phyloP scores from a whole-genome alignment of 2,329 filamentous ascomycete genomes.

The Diaporthe capsici region DNA sequence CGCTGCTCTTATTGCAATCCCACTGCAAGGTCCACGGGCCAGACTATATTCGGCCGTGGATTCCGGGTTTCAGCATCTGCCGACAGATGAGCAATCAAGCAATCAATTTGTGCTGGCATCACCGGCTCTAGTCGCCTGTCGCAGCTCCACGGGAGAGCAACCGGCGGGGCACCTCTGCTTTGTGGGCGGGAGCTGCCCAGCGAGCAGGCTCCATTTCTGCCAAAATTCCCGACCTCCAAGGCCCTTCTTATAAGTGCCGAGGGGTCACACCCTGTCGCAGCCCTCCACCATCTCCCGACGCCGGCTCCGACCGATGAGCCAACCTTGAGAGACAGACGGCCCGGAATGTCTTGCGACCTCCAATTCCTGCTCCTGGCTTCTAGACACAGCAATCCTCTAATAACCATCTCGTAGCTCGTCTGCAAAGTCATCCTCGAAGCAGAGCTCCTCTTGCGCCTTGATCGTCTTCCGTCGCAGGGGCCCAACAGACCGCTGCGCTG shows the following conservation, averaged over 20 bases:
- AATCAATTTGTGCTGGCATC: background rate
- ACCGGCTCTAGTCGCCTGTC: background rate
- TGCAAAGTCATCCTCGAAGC: background rate
- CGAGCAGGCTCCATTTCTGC: constrained; percentile 2
- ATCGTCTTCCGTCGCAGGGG: background rate
- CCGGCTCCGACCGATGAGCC: constrained; percentile 23
- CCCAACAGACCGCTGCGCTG: background rate
- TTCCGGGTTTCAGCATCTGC: constrained; percentile 21
- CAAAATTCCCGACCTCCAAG: background rate
- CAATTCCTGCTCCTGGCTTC: background rate
- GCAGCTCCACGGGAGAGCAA: constrained; percentile 8
- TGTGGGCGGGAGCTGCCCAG: constrained; percentile 12
- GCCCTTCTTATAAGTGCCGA: constrained; percentile 24
- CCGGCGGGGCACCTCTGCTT: constrained; percentile 23
- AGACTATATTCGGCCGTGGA: background rate
- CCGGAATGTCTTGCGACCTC: constrained; percentile 2
- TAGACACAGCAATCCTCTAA: background rate
- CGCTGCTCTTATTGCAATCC: background rate
- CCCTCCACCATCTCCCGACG: constrained; percentile 28
- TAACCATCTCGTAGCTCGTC: background rate
- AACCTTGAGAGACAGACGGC: background rate
- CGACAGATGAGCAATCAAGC: constrained; percentile 14
- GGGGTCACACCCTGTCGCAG: constrained; percentile 16
- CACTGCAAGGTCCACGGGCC: background rate
- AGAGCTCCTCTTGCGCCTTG: background rate